Conservation (phyloP, 2,329 filamentous ascomycete species). For the Cryphonectria parasitica region DNA sequence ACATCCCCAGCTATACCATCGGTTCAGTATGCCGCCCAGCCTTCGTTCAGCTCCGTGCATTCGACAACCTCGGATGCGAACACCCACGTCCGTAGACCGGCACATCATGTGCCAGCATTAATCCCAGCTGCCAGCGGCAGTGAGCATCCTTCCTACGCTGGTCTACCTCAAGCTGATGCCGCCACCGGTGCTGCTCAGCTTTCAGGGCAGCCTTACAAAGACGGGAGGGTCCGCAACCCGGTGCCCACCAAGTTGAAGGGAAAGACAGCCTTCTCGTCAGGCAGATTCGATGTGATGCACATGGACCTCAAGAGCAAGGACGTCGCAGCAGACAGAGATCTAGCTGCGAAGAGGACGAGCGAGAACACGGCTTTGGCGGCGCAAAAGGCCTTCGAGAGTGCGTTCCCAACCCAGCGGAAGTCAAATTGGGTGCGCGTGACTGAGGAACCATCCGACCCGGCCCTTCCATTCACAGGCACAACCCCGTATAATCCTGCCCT, state of each 20-base stretch:
- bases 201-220: constrained; percentile 38
- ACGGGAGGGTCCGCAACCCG: constrained; percentile 59
- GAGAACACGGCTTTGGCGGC: constrained; percentile 64
- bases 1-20: constrained; percentile 19
- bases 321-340: constrained; percentile 53
- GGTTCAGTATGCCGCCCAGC: constrained; percentile 17
- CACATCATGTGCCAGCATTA: constrained; percentile 20
- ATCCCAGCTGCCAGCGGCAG: constrained; percentile 10
- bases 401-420: constrained; percentile 42
- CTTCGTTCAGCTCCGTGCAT: constrained; percentile 14
- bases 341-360: constrained; percentile 63
- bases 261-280: constrained; percentile 58
- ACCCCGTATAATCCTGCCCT: constrained; percentile 27
- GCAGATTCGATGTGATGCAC: constrained; percentile 67
- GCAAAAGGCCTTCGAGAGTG: constrained; percentile 56
- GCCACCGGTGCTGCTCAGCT: constrained; percentile 31
- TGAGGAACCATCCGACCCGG: constrained; percentile 15
- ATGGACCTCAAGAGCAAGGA: constrained; percentile 54
- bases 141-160: constrained; percentile 20
- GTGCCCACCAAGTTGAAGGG: constrained; percentile 66
- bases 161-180: constrained; percentile 33
- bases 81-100: constrained; percentile 19
- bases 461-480: constrained; percentile 27
- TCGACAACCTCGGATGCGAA: constrained; percentile 17
- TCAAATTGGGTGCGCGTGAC: constrained; percentile 29